Conservation (phyloP, 768 basidiomycete species). For the Suillus paluster region DNA sequence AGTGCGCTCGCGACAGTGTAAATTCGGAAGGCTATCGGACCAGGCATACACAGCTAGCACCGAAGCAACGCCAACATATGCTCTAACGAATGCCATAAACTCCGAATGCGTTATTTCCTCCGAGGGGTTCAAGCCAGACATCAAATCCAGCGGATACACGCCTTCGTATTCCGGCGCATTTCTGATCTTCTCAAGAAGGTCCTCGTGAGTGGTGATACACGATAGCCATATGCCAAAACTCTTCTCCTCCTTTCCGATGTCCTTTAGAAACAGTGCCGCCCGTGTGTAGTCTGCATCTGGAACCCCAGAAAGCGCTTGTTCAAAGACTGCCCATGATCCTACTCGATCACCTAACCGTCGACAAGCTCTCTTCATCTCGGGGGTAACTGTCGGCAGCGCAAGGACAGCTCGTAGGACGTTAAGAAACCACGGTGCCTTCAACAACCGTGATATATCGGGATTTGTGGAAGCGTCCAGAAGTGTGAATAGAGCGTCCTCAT, state of each 20-base stretch:
- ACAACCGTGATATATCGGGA: slow-evolving; percentile 59
- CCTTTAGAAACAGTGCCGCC: slow-evolving; percentile 57
- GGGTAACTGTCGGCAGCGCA: slow-evolving; percentile 38
- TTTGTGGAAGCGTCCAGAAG: slow-evolving; percentile 72
- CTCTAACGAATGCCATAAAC: slow-evolving; percentile 67
- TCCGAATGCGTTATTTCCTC: slow-evolving; percentile 50
- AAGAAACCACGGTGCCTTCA: slow-evolving; percentile 44
- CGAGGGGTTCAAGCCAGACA: slow-evolving; percentile 40
- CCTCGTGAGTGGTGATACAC: slow-evolving; percentile 64
- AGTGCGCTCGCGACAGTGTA: slow-evolving; percentile 63
- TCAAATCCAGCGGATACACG: slow-evolving; percentile 52
- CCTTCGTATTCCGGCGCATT: slow-evolving; percentile 53
- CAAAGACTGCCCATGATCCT: slow-evolving; percentile 61
- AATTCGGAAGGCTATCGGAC: slow-evolving; percentile 76
- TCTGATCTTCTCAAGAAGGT: slow-evolving; percentile 50
- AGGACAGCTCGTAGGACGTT: slow-evolving; percentile 42
- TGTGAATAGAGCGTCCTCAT: slow-evolving; percentile 56
- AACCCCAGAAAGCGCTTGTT: slow-evolving; percentile 59
- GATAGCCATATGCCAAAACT: slow-evolving; percentile 76
- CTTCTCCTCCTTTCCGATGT: slow-evolving; percentile 66
- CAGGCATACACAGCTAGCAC: slow-evolving; percentile 78
- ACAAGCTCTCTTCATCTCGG: slow-evolving; percentile 48
- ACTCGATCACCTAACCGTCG: slow-evolving; percentile 54
- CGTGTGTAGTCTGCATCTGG: slow-evolving; percentile 52
- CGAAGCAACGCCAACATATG: slow-evolving; percentile 67